Conservation (phyloP, 441 rosid genomes). For the Isatis lusitanica region DNA sequence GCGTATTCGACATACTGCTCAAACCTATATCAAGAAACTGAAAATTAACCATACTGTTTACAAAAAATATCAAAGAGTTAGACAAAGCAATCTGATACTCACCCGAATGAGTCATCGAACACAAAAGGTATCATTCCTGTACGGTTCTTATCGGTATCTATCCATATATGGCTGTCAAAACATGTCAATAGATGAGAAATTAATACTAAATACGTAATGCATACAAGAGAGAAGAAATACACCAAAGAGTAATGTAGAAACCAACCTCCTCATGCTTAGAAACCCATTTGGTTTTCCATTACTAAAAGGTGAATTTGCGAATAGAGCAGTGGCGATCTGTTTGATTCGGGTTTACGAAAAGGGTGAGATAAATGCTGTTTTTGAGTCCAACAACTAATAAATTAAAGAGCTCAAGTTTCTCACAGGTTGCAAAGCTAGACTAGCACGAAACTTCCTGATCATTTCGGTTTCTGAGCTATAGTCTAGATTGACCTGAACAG, state of each 20-base stretch:
- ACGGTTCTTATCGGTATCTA: neutral
- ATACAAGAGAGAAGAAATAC: no score
- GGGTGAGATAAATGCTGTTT: neutral
- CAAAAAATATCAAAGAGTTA: neutral
- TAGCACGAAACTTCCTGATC: conserved; percentile 88
- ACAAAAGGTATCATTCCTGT: conserved; percentile 12
- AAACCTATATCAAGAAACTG: neutral
- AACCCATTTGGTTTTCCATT: conserved; percentile 94
- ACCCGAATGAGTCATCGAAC: conserved; percentile 2
- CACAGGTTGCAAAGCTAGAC: conserved; percentile 97
- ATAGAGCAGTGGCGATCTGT: conserved; percentile 90
- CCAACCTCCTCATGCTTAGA: conserved; percentile 90
- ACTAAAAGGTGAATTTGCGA: conserved; percentile 93
- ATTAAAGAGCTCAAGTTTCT: conserved; percentile 34
- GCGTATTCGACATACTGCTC: neutral
- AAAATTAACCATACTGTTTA: neutral
- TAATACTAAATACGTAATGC: neutral
- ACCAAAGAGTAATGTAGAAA: neutral
- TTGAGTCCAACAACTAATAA: neutral
- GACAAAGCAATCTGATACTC: neutral
- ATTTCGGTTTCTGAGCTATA: conserved; percentile 88
- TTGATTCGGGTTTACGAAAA: neutral
- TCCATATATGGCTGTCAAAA: neutral
- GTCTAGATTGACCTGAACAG: conserved; percentile 96
- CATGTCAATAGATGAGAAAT: neutral